Base-by-base conservation (phyloP, 1,284 basidiomycete genomes). In the Puccinia hordei region DNA sequence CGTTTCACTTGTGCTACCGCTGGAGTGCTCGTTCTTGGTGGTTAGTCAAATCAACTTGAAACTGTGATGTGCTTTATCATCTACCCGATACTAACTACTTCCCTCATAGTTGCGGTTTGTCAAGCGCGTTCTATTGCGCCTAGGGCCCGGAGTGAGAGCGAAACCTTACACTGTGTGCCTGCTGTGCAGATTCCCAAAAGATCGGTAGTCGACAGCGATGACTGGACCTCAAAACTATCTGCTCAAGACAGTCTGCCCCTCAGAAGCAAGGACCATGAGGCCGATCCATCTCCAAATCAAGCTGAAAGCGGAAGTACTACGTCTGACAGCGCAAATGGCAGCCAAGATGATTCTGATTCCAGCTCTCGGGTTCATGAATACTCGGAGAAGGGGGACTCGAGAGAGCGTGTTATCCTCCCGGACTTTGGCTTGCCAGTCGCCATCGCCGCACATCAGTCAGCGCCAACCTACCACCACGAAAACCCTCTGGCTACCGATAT, bases 1-100 rank as follows among this genome's bases (percentile, higher is more conserved):
- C 61, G 61, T 63, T 63, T 63, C 35, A 30, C 61, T 38, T 38
- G 61, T 63, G 61, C 61, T 63, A 63, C 61, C 35, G 61, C 61
- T 6, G 61, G 61, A 19, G 61, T 63, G 19, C 61, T 63, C 19
- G 61, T 63, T 19, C 35, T 63, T 38, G 61, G 61, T 63, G 61
- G 19, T 33, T 22, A 38, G 33, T 38, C 63, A 38, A 24, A 19
- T 9, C 61, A 22, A 9, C 33, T 22, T 38, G 10, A 49, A 15
- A 9, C n/a, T 17, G 46, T 8, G 46, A 15, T 2, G 46, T 49
- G 22, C 4, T 17, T 38, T 9, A 15, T 59, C 27, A 17, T 59
- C 8, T 4, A 63, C 61, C 35, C 38, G 41, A 38, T 0, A 63
- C 19, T 38, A 63, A 63, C 35, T 41, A 33, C 27, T 33, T 30